Conservation (phyloP, 352 stramenopile species). For the Phytopythium vexans region DNA sequence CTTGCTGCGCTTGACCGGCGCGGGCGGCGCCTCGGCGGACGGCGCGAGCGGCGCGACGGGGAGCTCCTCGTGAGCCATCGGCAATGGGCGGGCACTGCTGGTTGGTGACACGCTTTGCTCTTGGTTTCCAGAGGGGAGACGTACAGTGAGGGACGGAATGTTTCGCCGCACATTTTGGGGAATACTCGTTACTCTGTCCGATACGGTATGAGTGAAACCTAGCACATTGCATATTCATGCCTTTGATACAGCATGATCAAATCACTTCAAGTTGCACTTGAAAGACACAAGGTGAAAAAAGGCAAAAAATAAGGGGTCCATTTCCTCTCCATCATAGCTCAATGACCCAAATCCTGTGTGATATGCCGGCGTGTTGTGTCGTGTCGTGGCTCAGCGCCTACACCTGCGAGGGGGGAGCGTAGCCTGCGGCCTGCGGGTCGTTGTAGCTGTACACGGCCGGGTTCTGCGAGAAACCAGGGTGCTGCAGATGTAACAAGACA, state of each 20-base stretch:
- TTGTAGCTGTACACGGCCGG: constrained; percentile 21
- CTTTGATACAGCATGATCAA: neutral
- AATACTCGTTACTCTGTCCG: neutral
- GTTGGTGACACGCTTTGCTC: no score
- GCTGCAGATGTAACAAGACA: constrained; percentile 6
- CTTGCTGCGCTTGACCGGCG: constrained; percentile 23
- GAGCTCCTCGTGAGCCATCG: neutral
- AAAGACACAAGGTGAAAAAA: neutral
- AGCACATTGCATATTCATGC: no score
- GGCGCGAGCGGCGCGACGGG: neutral
- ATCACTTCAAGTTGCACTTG: neutral
- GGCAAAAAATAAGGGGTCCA: neutral
- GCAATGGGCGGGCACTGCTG: neutral
- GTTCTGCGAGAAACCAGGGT: constrained; percentile 56
- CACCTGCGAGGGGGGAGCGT: constrained; percentile 15
- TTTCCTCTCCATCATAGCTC: neutral
- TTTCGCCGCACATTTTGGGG: neutral
- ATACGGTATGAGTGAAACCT: neutral
- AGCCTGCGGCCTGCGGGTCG: constrained; percentile 15
- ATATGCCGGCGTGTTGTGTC: no score
- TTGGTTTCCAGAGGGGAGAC: no score
- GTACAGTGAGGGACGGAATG: no score
- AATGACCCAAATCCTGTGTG: no score
- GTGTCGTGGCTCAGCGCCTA: constrained; percentile 8
- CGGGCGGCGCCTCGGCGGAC: neutral